Percentiles rank a stretch among this genome's conserved stretches.
Evolutionary conservation across 164 flowering plant genomes (phyloP).

Genomic region (Protea cynaroides): DNA sequence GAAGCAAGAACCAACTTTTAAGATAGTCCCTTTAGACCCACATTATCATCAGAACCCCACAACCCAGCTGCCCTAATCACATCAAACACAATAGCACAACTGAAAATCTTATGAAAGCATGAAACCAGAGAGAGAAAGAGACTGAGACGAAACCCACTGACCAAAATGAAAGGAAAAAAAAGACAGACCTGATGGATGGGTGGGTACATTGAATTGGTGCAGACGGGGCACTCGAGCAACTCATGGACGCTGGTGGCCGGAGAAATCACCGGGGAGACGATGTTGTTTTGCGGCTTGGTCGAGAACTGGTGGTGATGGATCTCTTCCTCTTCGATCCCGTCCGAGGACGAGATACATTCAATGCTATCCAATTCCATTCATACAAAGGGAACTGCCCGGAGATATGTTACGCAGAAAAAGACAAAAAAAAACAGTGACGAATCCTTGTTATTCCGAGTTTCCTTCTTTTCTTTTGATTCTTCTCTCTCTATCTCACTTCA

Average conservation of each 20-base stretch:
- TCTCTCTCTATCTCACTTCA: constrained; percentile 7
- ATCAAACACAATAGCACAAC: too few species aligned
- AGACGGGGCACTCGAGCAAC: constrained; percentile 40
- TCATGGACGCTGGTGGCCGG: constrained; percentile 34
- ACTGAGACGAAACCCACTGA: too few species aligned
- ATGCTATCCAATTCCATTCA: constrained; percentile 26
- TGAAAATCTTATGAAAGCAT: too few species aligned
- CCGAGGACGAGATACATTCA: constrained; percentile 31
- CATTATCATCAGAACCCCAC: too few species aligned
- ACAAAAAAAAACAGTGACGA: neutral
- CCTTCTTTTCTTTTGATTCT: neutral
- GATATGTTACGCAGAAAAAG: neutral
- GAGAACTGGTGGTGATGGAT: constrained; percentile 20
- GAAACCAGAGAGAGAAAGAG: too few species aligned
- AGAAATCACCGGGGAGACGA: constrained; percentile 10
- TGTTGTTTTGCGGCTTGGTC: constrained; percentile 20
- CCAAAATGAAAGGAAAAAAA: neutral
- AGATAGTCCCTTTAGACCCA: too few species aligned
- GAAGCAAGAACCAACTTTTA: constrained; percentile 1
- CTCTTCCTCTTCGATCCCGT: constrained; percentile 31
- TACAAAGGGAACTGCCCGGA: too few species aligned
- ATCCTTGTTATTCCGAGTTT: neutral
- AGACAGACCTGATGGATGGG: constrained; percentile 35
- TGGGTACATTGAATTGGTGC: constrained; percentile 41
- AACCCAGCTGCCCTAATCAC: too few species aligned